These are phyloP conservation scores for Cerrena zonata DNA, from an alignment of 1,284 basidiomycete genomes.

Conservation along the genomic window DNA sequence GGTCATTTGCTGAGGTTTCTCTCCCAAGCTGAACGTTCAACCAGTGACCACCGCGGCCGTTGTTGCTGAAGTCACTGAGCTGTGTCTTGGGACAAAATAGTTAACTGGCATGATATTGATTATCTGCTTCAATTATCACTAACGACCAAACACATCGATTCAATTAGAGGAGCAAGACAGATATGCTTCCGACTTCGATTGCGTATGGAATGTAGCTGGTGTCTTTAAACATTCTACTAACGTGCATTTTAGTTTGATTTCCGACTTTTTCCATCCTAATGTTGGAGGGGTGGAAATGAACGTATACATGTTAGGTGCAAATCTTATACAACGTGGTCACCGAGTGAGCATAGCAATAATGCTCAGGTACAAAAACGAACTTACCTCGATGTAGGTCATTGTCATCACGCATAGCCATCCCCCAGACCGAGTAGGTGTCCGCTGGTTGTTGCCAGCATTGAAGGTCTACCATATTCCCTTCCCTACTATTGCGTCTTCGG, in stretches of 20 bases:
- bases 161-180: too few species aligned
- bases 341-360: slow-evolving; percentile 40
- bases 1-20: too few species aligned
- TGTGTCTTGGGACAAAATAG: too few species aligned
- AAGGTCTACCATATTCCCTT: slow-evolving; percentile 96
- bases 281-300: slow-evolving; percentile 97
- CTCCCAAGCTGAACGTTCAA: too few species aligned
- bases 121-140: too few species aligned
- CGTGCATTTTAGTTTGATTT: slow-evolving; percentile 71
- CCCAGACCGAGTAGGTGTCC: slow-evolving; percentile 79
- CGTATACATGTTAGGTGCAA: slow-evolving; percentile 88
- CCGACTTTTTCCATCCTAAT: slow-evolving; percentile 93
- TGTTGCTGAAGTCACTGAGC: too few species aligned
- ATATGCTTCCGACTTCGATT: background rate
- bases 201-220: background rate
- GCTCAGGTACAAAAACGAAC: background rate
- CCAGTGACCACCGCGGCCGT: too few species aligned
- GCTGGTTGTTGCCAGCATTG: slow-evolving; percentile 79
- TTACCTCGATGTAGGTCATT: slow-evolving; percentile 42
- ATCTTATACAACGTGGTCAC: slow-evolving; percentile 79
- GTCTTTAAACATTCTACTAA: background rate
- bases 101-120: too few species aligned
- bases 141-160: too few species aligned
- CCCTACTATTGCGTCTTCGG: slow-evolving; percentile 79
- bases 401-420: slow-evolving; percentile 90